Evolutionary conservation across 1,284 basidiomycete species (phyloP).

Genomic region (Sporisorium iseilematis-ciliati): DNA sequence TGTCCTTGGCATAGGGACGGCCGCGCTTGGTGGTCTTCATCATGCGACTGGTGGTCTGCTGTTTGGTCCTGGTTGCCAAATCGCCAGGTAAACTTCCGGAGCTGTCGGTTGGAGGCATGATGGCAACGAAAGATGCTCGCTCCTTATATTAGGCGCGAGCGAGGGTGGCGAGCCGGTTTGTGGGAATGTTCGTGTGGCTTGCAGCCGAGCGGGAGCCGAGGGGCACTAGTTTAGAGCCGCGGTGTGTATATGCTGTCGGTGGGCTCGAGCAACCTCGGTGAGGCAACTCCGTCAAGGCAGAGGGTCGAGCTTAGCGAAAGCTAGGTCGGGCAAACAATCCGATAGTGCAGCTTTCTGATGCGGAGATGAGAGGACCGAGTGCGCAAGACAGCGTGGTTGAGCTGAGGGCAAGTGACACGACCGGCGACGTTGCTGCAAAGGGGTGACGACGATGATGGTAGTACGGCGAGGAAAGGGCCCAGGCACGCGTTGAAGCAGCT

Average conservation of each 20-base stretch:
- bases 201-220: not conserved
- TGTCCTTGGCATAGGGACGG: slow-evolving; percentile 76
- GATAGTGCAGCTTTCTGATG: no score
- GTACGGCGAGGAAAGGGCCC: not conserved
- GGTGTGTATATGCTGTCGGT: not conserved
- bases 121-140: slow-evolving; percentile 3
- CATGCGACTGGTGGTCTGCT: slow-evolving; percentile 66
- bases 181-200: not conserved
- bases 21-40: slow-evolving; percentile 66
- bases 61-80: slow-evolving; percentile 53
- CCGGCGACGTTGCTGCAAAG: not conserved
- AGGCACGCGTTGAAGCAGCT: not conserved
- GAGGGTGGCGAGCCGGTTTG: not conserved
- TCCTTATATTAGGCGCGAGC: slow-evolving; percentile 17
- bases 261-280: slow-evolving; percentile 11
- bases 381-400: not conserved
- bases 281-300: not conserved
- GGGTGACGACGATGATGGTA: not conserved
- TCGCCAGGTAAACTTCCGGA: slow-evolving; percentile 49
- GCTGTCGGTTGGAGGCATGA: slow-evolving; percentile 46
- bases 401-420: no score
- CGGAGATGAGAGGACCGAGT: no score
- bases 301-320: no score
- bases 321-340: no score
- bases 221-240: no score